Conservation (phyloP, 805 yeast genomes). For the Dipodascus albidus region DNA sequence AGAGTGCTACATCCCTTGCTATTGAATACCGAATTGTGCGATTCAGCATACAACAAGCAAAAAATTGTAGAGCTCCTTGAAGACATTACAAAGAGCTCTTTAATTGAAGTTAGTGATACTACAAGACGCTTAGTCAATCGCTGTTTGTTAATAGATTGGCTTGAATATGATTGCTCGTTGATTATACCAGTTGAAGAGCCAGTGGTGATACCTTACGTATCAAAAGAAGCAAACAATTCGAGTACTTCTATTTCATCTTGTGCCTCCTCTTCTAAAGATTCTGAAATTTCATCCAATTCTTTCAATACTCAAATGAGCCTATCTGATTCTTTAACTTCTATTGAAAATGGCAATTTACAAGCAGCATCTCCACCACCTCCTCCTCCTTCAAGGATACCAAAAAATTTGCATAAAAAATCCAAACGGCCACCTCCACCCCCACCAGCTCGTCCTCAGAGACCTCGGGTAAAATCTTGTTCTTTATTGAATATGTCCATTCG, state of each 20-base stretch:
- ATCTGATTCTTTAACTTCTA: neutral
- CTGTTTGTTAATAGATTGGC: slow-evolving; percentile 13
- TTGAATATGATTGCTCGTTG: neutral
- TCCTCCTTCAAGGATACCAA: neutral
- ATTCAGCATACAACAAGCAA: slow-evolving; percentile 44
- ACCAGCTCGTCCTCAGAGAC: neutral
- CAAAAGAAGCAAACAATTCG: neutral
- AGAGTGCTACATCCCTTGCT: slow-evolving; percentile 66
- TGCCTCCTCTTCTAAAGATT: neutral
- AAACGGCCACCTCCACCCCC: neutral
- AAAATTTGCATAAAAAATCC: neutral
- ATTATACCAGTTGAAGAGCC: no score
- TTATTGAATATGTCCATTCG: neutral
- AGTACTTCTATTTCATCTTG: neutral
- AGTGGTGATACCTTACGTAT: neutral
- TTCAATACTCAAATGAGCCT: neutral
- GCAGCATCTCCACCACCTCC: neutral
- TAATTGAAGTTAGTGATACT: slow-evolving; percentile 12
- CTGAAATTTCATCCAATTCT: neutral
- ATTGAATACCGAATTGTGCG: slow-evolving; percentile 48
- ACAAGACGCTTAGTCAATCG: slow-evolving; percentile 18
- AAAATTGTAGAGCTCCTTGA: slow-evolving; percentile 42
- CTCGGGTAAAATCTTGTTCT: neutral
- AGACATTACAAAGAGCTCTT: slow-evolving; percentile 26
- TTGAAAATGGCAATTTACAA: neutral